Conservation (phyloP, 1,139 yeast species). For the Sugiyamaella castrensis region DNA sequence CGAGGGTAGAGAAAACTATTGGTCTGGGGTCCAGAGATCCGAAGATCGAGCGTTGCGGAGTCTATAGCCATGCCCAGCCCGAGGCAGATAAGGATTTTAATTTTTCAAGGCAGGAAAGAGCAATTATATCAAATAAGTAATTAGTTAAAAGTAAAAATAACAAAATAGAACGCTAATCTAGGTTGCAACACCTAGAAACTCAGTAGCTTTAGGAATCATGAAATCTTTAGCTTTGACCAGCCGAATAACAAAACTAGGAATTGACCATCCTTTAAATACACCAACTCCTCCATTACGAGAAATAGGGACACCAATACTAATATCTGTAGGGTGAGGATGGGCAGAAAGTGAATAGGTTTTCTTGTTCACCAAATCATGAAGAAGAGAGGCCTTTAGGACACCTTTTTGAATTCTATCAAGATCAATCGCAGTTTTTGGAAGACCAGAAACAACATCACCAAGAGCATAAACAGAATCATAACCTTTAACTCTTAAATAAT, state of each 20-base stretch:
- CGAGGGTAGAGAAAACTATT: too few species aligned
- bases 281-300: constrained; percentile 27
- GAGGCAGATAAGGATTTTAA: too few species aligned
- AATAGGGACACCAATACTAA: constrained; percentile 23
- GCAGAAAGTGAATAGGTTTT: constrained; percentile 6
- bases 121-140: too few species aligned
- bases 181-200: constrained; percentile 2
- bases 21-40: too few species aligned
- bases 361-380: constrained; percentile 19
- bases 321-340: constrained; percentile 9
- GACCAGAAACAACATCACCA: constrained; percentile 28
- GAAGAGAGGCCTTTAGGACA: constrained; percentile 18
- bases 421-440: constrained; percentile 22
- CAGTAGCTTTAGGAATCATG: constrained; percentile 20
- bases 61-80: too few species aligned
- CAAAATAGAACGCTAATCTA: not conserved
- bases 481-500: constrained; percentile 26
- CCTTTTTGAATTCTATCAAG: constrained; percentile 18
- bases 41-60: too few species aligned
- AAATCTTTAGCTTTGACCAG: constrained; percentile 23
- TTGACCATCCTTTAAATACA: constrained; percentile 21
- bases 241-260: constrained; percentile 25
- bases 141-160: too few species aligned
- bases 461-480: constrained; percentile 26
- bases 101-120: too few species aligned